A percentile compares a stretch with the other conserved stretches of the same genome.
These are phyloP conservation scores for Cladophialophora carrionii DNA, from an alignment of 2,329 filamentous ascomycete genomes.

Conservation along the genomic window DNA sequence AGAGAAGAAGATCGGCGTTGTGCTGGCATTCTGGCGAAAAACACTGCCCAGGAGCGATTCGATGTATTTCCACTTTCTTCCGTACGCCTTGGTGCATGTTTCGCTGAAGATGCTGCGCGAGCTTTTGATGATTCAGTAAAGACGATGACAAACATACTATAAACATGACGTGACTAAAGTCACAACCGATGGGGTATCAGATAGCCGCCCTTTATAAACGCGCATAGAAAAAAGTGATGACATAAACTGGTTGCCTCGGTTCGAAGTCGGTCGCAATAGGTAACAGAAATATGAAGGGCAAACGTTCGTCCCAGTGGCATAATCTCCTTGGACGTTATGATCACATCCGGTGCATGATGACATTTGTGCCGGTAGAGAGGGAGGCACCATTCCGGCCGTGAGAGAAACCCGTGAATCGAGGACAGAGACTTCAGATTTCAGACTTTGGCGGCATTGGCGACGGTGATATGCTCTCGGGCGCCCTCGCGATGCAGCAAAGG, in stretches of 20 bases:
- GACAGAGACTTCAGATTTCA: slow-evolving; percentile 1
- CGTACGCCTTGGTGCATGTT: neutral
- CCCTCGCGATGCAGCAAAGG: slow-evolving; percentile 17
- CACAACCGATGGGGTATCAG: slow-evolving; percentile 35
- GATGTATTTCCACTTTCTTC: neutral
- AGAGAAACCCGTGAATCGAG: neutral
- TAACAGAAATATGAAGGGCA: neutral
- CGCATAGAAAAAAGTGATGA: slow-evolving; percentile 14
- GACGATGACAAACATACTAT: slow-evolving; percentile 10
- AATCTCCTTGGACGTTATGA: neutral
- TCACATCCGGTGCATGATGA: neutral
- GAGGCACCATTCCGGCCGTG: neutral
- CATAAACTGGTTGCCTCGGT: neutral
- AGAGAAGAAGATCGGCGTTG: neutral
- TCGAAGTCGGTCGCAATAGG: neutral
- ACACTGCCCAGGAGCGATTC: neutral
- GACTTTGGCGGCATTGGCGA: slow-evolving; percentile 26
- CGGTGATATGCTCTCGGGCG: slow-evolving; percentile 24
- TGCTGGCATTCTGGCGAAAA: neutral
- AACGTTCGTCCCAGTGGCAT: neutral
- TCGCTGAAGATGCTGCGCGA: neutral
- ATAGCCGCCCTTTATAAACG: slow-evolving; percentile 35
- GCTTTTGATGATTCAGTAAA: slow-evolving; percentile 3
- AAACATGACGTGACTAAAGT: slow-evolving; percentile 38
- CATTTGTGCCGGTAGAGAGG: neutral